These are phyloP conservation scores for Fusarium coffeatum DNA, from an alignment of 2,329 filamentous ascomycete species.

Conservation along the genomic window DNA sequence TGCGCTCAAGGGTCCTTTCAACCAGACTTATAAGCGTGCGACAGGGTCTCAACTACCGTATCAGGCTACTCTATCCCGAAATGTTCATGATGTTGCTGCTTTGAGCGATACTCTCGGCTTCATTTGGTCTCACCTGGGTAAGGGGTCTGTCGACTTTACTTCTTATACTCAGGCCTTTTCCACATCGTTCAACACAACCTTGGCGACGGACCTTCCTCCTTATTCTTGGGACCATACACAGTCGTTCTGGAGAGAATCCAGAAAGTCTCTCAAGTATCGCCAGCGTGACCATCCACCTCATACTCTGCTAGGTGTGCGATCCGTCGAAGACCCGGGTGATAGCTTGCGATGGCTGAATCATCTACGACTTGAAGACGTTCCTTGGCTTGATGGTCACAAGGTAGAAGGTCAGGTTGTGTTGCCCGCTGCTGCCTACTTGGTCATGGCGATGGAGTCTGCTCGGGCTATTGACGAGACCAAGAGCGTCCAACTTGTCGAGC, in stretches of 20 bases:
- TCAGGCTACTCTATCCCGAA: conserved; percentile 25
- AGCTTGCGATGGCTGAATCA: conserved; percentile 45
- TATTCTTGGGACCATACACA: conserved; percentile 18
- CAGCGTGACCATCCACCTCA: not conserved
- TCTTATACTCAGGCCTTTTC: not conserved
- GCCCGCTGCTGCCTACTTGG: conserved; percentile 53
- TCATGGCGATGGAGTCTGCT: conserved; percentile 52
- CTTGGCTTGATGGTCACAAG: conserved; percentile 56
- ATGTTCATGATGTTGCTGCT: conserved; percentile 28
- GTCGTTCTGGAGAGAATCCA: conserved; percentile 10
- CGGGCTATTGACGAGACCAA: conserved; percentile 1
- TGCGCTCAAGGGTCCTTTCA: conserved; percentile 59
- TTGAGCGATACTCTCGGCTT: conserved; percentile 30
- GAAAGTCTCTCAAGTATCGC: not conserved
- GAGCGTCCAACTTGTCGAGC: not conserved
- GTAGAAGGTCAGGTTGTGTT: conserved; percentile 52
- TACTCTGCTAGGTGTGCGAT: not conserved
- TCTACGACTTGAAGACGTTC: conserved; percentile 42
- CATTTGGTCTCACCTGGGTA: conserved; percentile 17
- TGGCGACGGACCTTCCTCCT: conserved; percentile 38
- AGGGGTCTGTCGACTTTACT: too few species aligned
- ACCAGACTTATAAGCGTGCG: conserved; percentile 51
- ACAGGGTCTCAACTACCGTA: conserved; percentile 9
- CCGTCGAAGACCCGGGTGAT: not conserved
- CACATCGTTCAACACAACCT: conserved; percentile 24